Evolutionary conservation across 176 grass and related monocot species (phyloP).

Genomic region (Pharus latifolius): DNA sequence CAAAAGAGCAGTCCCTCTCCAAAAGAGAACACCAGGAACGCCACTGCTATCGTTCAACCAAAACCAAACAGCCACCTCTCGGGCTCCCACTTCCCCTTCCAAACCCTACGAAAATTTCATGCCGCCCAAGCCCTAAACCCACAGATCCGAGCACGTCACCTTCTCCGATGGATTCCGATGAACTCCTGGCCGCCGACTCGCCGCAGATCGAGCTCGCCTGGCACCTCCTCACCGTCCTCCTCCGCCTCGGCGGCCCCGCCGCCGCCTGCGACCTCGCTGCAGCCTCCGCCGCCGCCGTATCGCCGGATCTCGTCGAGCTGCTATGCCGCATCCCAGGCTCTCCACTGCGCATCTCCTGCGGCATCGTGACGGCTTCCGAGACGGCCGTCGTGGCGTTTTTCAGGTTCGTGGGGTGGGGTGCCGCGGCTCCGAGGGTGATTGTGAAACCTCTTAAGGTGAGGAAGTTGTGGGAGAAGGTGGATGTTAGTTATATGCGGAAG

Average conservation of each 20-base stretch:
- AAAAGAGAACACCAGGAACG: not conserved
- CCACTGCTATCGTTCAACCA: not conserved
- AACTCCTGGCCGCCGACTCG: not conserved
- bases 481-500: constrained; percentile 44
- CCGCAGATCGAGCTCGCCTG: constrained; percentile 53
- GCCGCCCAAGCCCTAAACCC: not conserved
- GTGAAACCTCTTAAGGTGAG: constrained; percentile 1
- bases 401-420: constrained; percentile 24
- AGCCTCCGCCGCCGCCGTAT: not conserved
- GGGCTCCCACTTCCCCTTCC: not conserved
- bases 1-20: not conserved
- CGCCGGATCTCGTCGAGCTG: constrained; percentile 18
- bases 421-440: not conserved
- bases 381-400: constrained; percentile 10
- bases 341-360: constrained; percentile 32
- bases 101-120: constrained; percentile 4
- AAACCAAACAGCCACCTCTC: not conserved
- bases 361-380: constrained; percentile 33
- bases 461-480: not conserved
- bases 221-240: constrained; percentile 65
- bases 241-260: constrained; percentile 57
- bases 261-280: constrained; percentile 23
- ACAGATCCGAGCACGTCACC: constrained; percentile 15
- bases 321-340: constrained; percentile 44
- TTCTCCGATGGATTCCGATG: constrained; percentile 15